A percentile compares a stretch with the other conserved stretches of the same genome.
Evolutionary conservation across 2,329 filamentous ascomycete species (phyloP).

Genomic region (Zarea fungicola): DNA sequence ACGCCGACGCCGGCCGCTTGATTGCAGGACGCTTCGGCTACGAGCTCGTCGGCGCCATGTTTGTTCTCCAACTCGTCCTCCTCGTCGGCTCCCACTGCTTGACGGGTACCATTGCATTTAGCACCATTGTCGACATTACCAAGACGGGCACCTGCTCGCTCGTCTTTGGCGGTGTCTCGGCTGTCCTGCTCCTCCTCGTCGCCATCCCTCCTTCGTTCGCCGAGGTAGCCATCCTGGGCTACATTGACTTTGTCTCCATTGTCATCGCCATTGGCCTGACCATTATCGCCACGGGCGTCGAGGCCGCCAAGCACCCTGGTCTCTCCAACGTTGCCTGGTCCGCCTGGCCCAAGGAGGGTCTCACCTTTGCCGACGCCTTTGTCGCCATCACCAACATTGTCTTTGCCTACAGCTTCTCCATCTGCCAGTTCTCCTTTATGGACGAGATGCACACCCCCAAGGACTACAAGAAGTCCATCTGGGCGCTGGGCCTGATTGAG

Average conservation of each 20-base stretch:
- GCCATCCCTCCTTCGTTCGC: slow-evolving; percentile 45
- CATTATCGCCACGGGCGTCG: slow-evolving; percentile 59
- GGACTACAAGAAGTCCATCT: slow-evolving; percentile 51
- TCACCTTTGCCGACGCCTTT: slow-evolving; percentile 51
- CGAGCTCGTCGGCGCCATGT: slow-evolving; percentile 57
- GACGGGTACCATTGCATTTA: slow-evolving; percentile 65
- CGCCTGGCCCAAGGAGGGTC: slow-evolving; percentile 39
- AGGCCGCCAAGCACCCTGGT: slow-evolving; percentile 25
- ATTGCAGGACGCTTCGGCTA: slow-evolving; percentile 56
- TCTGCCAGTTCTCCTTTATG: slow-evolving; percentile 50
- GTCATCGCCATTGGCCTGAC: slow-evolving; percentile 58
- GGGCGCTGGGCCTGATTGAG: slow-evolving; percentile 56
- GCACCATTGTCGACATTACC: slow-evolving; percentile 52
- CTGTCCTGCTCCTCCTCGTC: slow-evolving; percentile 39
- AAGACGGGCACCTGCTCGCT: slow-evolving; percentile 36
- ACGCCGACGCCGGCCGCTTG: slow-evolving; percentile 62
- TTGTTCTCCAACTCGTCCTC: slow-evolving; percentile 61
- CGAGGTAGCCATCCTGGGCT: slow-evolving; percentile 44
- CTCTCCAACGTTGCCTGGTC: slow-evolving; percentile 34
- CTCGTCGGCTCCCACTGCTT: slow-evolving; percentile 67
- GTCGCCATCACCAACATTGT: slow-evolving; percentile 63
- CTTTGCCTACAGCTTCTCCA: slow-evolving; percentile 59
- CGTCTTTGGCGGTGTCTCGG: slow-evolving; percentile 41
- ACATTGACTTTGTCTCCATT: slow-evolving; percentile 58
- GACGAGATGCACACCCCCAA: slow-evolving; percentile 47